Evolutionary conservation across 768 basidiomycete genomes (phyloP), one percentile per base, ranked within the genome.

Genomic region (Lyophyllum decastes): DNA sequence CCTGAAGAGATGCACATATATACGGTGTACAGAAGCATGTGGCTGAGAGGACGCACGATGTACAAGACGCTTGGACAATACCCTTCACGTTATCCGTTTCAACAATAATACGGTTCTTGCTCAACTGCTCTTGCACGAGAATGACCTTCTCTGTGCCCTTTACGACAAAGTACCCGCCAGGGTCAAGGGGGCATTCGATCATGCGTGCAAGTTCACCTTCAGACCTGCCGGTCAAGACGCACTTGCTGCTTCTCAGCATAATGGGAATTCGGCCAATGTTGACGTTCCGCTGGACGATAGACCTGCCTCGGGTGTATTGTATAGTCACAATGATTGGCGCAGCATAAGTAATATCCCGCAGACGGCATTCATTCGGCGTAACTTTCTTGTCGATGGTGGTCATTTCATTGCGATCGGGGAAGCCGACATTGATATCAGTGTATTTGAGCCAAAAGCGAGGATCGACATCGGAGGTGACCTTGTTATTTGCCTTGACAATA

Each of bases 121-220:
- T 95, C 68, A 98, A 75, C 75, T 99, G 97, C 70, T 98, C 97
- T 72, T 99, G 97, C 7, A 99, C 96, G 60, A 99, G 79, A 64
- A 99, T 99, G 65, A 99, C 97, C 76, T 98, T 99, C 75, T 99
- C 96, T 43, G 96, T 99, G 35, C 96, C 96, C 74, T 95, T 98
- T 51, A 99, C 97, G 57, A 99, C 90, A 72, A 99, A 99, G 71
- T 98, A 98, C 3, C 97, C 97, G n/a, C 97, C 97, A 11, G 97
- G 96, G 76, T 99, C 97, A 57, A 98, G 80, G 2, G 97, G 97
- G 72, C 97, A 99, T 73, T 99, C 97, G 11, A 84, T 87, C 94
- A 98, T 95, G 38, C 85, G 80, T n/a, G 97, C 97, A 22, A 98
- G 80, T 63, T 95, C 86, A 14, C 84, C 82, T 53, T 93, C 90